These are phyloP conservation scores for Circinella umbellata DNA, from an alignment of 371 early-diverging fungal species.

Conservation along the genomic window DNA sequence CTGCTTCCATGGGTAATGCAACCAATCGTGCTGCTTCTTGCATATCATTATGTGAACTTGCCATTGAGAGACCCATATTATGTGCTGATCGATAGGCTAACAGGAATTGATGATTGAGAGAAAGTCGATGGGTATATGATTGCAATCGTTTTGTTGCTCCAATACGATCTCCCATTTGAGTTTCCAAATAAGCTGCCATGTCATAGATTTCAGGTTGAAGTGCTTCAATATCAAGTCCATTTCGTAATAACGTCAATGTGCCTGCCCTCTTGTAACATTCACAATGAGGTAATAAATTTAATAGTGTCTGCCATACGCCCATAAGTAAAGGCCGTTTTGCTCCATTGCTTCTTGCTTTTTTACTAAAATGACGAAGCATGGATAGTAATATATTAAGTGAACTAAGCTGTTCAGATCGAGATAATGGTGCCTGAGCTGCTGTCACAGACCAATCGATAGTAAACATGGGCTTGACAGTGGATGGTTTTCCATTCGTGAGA, in stretches of 20 bases:
- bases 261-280: slow-evolving; percentile 36
- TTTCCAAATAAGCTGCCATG: slow-evolving; percentile 24
- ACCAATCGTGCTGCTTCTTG: slow-evolving; percentile 21
- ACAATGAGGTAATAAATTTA: slow-evolving; percentile 27
- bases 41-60: slow-evolving; percentile 19
- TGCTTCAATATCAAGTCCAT: slow-evolving; percentile 10
- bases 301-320: slow-evolving; percentile 34
- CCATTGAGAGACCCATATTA: slow-evolving; percentile 8
- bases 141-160: slow-evolving; percentile 14
- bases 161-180: slow-evolving; percentile 15
- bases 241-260: slow-evolving; percentile 30
- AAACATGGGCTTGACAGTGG: slow-evolving; percentile 22
- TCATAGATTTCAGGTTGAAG: slow-evolving; percentile 34
- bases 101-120: slow-evolving; percentile 9
- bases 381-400: slow-evolving; percentile 40
- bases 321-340: slow-evolving; percentile 36
- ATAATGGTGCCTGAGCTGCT: slow-evolving; percentile 24
- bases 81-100: slow-evolving; percentile 27
- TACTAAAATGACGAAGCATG: slow-evolving; percentile 34
- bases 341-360: slow-evolving; percentile 26
- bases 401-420: slow-evolving; percentile 26
- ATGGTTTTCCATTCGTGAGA: slow-evolving; percentile 26
- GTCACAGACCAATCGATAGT: slow-evolving; percentile 34
- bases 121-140: not conserved
- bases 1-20: slow-evolving; percentile 17